These are phyloP conservation scores for Pleodorina starrii DNA, from an alignment of 139 green algal species.

Conservation along the genomic window DNA sequence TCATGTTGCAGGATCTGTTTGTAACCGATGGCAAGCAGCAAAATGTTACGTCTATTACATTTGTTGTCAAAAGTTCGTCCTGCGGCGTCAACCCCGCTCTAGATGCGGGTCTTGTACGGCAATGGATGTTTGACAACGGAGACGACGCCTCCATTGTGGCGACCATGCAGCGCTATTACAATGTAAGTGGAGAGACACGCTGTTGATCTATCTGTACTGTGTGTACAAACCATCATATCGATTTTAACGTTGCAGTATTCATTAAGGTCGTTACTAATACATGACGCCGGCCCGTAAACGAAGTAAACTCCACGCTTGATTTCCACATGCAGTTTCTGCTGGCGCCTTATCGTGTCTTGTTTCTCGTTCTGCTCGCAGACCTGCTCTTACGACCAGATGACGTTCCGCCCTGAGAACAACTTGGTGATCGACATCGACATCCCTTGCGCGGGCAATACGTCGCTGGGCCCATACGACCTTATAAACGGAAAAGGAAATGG, in stretches of 20 bases:
- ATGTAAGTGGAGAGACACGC: not conserved
- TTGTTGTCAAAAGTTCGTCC: not conserved
- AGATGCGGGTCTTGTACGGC: not conserved
- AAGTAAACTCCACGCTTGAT: too few relatives aligned
- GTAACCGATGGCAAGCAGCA: constrained; percentile 2
- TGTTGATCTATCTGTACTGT: not conserved
- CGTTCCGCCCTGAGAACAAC: not conserved
- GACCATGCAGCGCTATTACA: constrained; percentile 25
- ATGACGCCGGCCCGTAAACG: too few relatives aligned
- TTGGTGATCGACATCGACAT: not conserved
- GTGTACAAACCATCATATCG: not conserved
- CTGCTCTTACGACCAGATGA: constrained; percentile 7
- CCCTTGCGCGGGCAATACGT: not conserved
- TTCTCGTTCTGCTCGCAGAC: not conserved
- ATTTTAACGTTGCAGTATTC: not conserved
- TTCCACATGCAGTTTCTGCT: too few relatives aligned
- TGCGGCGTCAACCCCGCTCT: not conserved
- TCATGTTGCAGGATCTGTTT: constrained; percentile 4
- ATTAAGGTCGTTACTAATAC: not conserved
- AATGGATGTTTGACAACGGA: not conserved
- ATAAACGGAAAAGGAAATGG: not conserved
- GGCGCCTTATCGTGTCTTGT: too few relatives aligned
- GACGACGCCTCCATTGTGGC: not conserved
- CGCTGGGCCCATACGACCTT: not conserved
- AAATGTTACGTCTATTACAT: not conserved